A percentile compares a stretch with the other conserved stretches of the same genome.
Evolutionary conservation across 371 early-diverging fungal species (phyloP).

Genomic region (Mortierella sp.): DNA sequence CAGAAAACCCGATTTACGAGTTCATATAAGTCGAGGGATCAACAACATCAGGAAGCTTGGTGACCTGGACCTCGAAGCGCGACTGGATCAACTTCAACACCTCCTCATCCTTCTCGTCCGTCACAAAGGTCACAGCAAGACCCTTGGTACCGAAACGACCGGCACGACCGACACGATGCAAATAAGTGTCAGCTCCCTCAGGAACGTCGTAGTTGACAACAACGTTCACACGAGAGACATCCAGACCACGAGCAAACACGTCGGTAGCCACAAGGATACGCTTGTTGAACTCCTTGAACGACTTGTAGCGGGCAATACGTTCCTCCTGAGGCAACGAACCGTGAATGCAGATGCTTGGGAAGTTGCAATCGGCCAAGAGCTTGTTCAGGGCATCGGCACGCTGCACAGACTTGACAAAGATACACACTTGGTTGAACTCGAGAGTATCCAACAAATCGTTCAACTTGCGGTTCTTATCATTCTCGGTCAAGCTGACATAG

Average conservation of each 20-base stretch:
- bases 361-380: slow-evolving; percentile 88
- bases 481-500: slow-evolving; percentile 89
- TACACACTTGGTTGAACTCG: slow-evolving; percentile 98
- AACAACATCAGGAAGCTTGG: slow-evolving; percentile 88
- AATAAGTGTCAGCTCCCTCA: slow-evolving; percentile 92
- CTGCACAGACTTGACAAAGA: slow-evolving; percentile 96
- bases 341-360: slow-evolving; percentile 96
- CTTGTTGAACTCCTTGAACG: slow-evolving; percentile 94
- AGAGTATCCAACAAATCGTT: slow-evolving; percentile 93
- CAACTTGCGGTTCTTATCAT: slow-evolving; percentile 93
- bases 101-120: slow-evolving; percentile 85
- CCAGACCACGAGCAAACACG: slow-evolving; percentile 99
- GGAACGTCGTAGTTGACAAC: slow-evolving; percentile 99
- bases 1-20: slow-evolving; percentile 17
- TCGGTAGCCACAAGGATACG: slow-evolving; percentile 99
- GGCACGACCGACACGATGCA: slow-evolving; percentile 99
- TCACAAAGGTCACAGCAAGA: slow-evolving; percentile 97
- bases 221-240: slow-evolving; percentile 98
- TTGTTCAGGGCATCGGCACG: slow-evolving; percentile 91
- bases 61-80: slow-evolving; percentile 96
- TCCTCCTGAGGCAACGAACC: slow-evolving; percentile 91
- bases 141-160: slow-evolving; percentile 99
- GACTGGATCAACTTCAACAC: slow-evolving; percentile 93
- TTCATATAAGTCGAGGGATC: slow-evolving; percentile 81
- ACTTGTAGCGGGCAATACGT: slow-evolving; percentile 90